Evolutionary conservation across 306 rosid genomes (phyloP), one percentile per base, ranked within the genome.

Genomic region (Echinosophora koreensis): DNA sequence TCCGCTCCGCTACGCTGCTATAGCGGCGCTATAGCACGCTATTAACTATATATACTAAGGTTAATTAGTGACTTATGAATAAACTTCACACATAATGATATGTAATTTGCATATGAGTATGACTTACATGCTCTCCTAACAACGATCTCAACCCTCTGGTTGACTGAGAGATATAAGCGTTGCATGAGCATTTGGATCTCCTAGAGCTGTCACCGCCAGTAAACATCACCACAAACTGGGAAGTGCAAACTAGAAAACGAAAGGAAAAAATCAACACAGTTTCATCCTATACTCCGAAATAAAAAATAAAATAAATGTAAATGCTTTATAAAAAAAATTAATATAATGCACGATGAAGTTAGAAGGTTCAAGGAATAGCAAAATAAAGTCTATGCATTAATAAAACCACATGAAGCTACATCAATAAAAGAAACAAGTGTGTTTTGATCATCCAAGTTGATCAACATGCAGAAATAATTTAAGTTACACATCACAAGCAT

Each of bases 171-270:
- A 94, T 66, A 80, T 80, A 84, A 57, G 97, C 98, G 75, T 72
- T 88, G 86, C 89, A 89, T 9, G 82, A 30, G 83, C 82, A 74
- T 68, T 84, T 91, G 78, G 86, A 79, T 72, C 82, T 76, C 68
- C 87, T 87, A 27, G 74, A 65, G 59, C 89, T 83, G 54, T 81
- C 88, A 47, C 82, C 81, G 44, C 93, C 87, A 30, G 89, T 91
- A 81, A 96, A 92, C 96, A 96, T 88, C 81, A 86, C 97, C 87
- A 92, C 98, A 84, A 90, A 92, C 83, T 88, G 92, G 42, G 94
- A 81, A 68, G 96, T 87, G 78, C 96, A 88, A 71, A 96, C 99
- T 96, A 79, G 14, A 77, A 69, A 65, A 58, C 7, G 30, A 47
- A 64, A 49, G n/a, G 6, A 6, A 22, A 35, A 27, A 63, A 28